These are phyloP conservation scores for Kwoniella dejecticola DNA, from an alignment of 768 basidiomycete genomes.

Conservation along the genomic window DNA sequence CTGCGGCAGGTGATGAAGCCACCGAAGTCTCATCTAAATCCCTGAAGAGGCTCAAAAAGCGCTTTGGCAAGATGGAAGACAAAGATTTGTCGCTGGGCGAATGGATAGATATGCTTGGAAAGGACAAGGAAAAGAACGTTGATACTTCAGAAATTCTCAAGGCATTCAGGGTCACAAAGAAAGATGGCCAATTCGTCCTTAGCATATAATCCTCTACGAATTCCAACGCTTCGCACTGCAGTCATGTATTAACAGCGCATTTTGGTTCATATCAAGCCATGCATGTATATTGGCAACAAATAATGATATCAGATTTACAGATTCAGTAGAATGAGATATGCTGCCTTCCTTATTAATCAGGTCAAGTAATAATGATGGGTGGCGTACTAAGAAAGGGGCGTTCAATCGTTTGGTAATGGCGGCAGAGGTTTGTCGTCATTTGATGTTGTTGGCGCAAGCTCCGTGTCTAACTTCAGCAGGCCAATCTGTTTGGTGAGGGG, in stretches of 20 bases:
- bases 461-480: not conserved
- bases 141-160: constrained; percentile 33
- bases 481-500: constrained; percentile 4
- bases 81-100: constrained; percentile 20
- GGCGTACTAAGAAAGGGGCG: not conserved
- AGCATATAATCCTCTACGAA: not conserved
- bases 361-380: not conserved
- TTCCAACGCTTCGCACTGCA: not conserved
- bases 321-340: not conserved
- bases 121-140: constrained; percentile 44
- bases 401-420: constrained; percentile 9
- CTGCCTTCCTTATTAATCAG: not conserved
- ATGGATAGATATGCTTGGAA: constrained; percentile 12
- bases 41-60: constrained; percentile 54
- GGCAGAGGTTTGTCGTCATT: constrained; percentile 17
- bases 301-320: not conserved
- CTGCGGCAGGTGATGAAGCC: constrained; percentile 1
- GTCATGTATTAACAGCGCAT: not conserved
- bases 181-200: constrained; percentile 20
- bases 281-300: constrained; percentile 39
- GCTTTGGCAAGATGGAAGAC: constrained; percentile 61
- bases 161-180: constrained; percentile 10
- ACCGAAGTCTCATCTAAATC: constrained; percentile 33
- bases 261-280: constrained; percentile 19
- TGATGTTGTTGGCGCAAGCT: not conserved